Evolutionary conservation across 2,329 filamentous ascomycete genomes (phyloP).

Genomic region (Rutstroemia sp.): DNA sequence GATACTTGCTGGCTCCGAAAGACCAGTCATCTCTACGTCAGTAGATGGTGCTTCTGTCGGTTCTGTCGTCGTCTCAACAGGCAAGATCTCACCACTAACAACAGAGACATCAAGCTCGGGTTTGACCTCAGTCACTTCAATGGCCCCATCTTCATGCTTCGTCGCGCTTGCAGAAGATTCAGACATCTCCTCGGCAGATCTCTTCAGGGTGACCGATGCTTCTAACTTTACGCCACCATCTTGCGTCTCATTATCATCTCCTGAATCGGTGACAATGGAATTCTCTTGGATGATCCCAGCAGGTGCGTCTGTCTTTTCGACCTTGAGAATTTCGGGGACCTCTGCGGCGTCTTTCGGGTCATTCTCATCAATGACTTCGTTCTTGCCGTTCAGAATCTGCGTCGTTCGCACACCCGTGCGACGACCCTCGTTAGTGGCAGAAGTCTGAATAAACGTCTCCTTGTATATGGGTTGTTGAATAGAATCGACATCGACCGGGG

Average conservation of each 20-base stretch:
- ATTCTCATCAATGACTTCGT: neutral
- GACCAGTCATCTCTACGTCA: neutral
- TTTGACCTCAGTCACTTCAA: neutral
- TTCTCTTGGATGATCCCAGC: too few relatives aligned
- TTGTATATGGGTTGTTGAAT: conserved; percentile 18
- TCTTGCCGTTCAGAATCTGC: conserved; percentile 3
- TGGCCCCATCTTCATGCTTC: neutral
- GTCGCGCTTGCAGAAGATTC: neutral
- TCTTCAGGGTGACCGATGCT: conserved; percentile 3
- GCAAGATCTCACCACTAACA: neutral
- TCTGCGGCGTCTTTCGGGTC: neutral
- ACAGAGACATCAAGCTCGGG: neutral
- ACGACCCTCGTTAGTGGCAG: conserved; percentile 25
- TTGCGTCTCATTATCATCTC: conserved; percentile 1
- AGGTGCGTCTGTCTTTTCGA: neutral
- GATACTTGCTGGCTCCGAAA: neutral
- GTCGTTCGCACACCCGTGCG: conserved; percentile 19
- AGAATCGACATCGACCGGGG: conserved; percentile 4
- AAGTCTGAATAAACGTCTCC: conserved; percentile 27
- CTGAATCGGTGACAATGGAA: neutral
- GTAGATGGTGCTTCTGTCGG: neutral
- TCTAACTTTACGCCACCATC: conserved; percentile 6
- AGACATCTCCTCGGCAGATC: conserved; percentile 12
- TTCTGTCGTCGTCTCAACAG: neutral
- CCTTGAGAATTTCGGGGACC: neutral